phyloP scores from a whole-genome alignment of 108 stramenopile species.

The Aurantiochytrium sp. region DNA sequence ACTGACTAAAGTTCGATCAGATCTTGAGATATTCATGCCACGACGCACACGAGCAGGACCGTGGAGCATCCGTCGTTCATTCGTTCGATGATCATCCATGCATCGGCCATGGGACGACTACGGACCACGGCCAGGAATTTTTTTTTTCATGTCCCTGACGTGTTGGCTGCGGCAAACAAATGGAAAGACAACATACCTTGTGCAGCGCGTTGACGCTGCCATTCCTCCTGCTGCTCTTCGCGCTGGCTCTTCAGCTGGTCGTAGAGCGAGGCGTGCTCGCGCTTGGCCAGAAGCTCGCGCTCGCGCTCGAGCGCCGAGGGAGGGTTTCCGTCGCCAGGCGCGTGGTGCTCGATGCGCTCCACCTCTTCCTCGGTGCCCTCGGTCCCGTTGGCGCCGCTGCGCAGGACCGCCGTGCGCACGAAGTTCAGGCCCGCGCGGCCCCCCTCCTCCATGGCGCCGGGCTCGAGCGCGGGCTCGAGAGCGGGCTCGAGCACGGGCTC shows the following conservation, averaged over 20 bases:
- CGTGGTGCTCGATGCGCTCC: background rate
- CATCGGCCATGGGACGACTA: background rate
- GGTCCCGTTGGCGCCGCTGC: background rate
- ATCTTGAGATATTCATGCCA: no score
- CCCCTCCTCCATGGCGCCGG: background rate
- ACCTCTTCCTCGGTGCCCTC: background rate
- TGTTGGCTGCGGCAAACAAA: background rate
- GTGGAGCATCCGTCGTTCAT: no score
- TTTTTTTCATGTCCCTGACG: background rate
- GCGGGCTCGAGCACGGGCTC: no score
- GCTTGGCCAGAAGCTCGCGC: background rate
- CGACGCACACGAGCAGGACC: no score
- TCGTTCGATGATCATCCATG: no score
- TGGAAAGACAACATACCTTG: background rate
- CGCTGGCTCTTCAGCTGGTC: background rate
- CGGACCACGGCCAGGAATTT: background rate
- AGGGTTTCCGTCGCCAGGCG: background rate
- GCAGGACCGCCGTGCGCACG: background rate
- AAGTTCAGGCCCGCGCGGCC: background rate
- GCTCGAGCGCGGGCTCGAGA: no score
- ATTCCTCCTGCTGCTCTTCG: background rate
- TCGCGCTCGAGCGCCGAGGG: background rate
- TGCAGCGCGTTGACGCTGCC: background rate
- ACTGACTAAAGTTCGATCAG: no score
- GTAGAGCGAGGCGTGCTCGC: background rate